A percentile compares a stretch with the other conserved stretches of the same genome.
Conservation (phyloP, 441 rosid species). For the Eruca vesicaria region DNA sequence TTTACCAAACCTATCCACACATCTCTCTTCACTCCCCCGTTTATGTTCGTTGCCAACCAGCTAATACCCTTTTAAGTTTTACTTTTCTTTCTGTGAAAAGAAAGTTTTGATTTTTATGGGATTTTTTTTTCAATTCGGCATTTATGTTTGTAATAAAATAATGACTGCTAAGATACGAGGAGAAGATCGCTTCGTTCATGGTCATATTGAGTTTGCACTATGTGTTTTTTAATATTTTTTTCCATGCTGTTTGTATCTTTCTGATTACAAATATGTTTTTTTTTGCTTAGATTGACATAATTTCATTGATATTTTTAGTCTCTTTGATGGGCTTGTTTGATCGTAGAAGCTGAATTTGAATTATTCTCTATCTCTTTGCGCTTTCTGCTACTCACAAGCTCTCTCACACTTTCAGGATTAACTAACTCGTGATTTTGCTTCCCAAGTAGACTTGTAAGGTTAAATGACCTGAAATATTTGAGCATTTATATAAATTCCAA, state of each 20-base stretch:
- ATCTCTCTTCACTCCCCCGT: neutral
- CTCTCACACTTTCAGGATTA: constrained; percentile 50
- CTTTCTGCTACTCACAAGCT: constrained; percentile 29
- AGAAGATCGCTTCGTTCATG: neutral
- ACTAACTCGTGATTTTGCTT: too few species aligned
- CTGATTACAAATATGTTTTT: neutral
- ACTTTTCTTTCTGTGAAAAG: neutral
- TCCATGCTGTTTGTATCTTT: neutral
- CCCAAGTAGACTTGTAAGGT: too few species aligned
- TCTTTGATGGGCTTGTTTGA: constrained; percentile 58
- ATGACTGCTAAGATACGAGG: neutral
- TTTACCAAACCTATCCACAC: neutral
- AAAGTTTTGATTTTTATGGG: neutral
- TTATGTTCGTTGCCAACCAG: neutral
- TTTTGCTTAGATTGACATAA: neutral
- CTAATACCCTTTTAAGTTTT: neutral
- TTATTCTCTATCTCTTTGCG: constrained; percentile 34
- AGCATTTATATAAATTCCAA: too few species aligned
- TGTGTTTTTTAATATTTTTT: neutral
- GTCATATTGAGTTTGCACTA: neutral
- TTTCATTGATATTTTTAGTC: constrained; percentile 68
- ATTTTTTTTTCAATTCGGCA: neutral
- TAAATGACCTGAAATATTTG: too few species aligned
- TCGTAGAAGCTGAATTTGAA: constrained; percentile 43
- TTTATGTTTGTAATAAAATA: neutral